A percentile compares a stretch with the other conserved stretches of the same genome.
phyloP scores from a whole-genome alignment of 208 protist species.

The Trypanosoma grayi region DNA sequence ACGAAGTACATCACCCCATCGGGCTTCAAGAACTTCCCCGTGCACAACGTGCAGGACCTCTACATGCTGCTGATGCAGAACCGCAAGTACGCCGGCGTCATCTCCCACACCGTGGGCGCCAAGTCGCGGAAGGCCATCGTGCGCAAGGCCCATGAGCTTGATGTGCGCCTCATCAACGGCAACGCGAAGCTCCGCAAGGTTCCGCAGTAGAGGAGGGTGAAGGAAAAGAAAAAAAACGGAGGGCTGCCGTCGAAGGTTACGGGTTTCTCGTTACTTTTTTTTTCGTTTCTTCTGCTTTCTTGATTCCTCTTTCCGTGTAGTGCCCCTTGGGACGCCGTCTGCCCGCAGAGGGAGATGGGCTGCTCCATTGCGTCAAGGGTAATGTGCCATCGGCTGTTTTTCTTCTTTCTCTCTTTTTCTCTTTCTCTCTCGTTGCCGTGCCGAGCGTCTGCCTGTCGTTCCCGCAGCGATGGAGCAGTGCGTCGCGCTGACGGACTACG shows the following conservation, averaged over 20 bases:
- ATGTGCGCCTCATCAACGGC: constrained; percentile 97
- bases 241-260: background rate
- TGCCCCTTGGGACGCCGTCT: too few species aligned
- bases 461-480: constrained; percentile 73
- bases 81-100: constrained; percentile 98
- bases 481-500: constrained; percentile 81
- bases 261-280: constrained; percentile 1
- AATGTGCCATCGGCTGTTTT: too few species aligned
- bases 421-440: background rate
- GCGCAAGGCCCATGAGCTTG: constrained; percentile 97
- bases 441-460: too few species aligned
- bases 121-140: constrained; percentile 96
- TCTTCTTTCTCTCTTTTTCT: constrained; percentile 18
- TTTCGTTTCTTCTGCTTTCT: constrained; percentile 9
- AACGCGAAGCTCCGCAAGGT: constrained; percentile 91
- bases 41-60: constrained; percentile 96
- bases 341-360: too few species aligned
- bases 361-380: too few species aligned
- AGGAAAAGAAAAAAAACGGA: constrained; percentile 11
- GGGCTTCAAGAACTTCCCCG: constrained; percentile 97
- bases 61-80: constrained; percentile 99
- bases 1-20: constrained; percentile 96
- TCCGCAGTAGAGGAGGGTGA: too few species aligned
- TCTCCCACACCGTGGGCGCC: constrained; percentile 95
- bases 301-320: constrained; percentile 4